Base-by-base conservation (phyloP, 768 basidiomycete genomes). In the Boletus pseudo-olivaceus region DNA sequence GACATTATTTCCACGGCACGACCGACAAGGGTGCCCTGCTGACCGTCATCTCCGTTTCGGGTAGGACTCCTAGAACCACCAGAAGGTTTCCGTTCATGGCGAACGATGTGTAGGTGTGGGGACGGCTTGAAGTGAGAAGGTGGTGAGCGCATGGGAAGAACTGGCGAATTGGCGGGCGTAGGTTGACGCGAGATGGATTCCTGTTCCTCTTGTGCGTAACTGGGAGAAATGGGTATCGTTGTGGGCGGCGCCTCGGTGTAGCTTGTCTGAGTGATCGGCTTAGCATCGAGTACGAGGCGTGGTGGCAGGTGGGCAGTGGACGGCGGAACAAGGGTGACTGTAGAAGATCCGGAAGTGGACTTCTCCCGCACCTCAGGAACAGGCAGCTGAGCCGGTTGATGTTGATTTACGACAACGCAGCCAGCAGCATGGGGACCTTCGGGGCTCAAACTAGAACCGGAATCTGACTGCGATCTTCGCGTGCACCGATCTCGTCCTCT, bases 1-100 rank as follows among this genome's bases (percentile, higher is more conserved):
- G 82, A 85, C 54, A 93, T 87, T 38, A 94, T 88, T 49, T 87
- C 90, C 19, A 85, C 88, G 23, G 91, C 84, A 45, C 82, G 75
- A 15, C 81, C 79, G 23, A 81, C 80, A 20, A 86, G 71, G 35
- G 75, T 79, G 5, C 74, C 77, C 20, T 66, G 68, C 56, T 68
- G 68, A 37, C 69, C 65, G 17, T 67, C 62, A 35, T 64, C 67
- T 41, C 54, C 60, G 34, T 53, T 43, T 61, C 68, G 63, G 5
- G 47, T 55, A 20, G 69, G 69, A 53, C 69, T 70, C 23, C 57
- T 57, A 30, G 65, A 65, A 23, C 50, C 46, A 20, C 60, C 56
- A 4, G 56, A 54, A 7, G 48, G 9, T 41, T 38, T 68, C 45
- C 62, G 64, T 23, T 57, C 57, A 38, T 65, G 61, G 7, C 49